These are phyloP conservation scores for Arachnomyces sp. DNA, from an alignment of 2,329 filamentous ascomycete species.

Conservation along the genomic window DNA sequence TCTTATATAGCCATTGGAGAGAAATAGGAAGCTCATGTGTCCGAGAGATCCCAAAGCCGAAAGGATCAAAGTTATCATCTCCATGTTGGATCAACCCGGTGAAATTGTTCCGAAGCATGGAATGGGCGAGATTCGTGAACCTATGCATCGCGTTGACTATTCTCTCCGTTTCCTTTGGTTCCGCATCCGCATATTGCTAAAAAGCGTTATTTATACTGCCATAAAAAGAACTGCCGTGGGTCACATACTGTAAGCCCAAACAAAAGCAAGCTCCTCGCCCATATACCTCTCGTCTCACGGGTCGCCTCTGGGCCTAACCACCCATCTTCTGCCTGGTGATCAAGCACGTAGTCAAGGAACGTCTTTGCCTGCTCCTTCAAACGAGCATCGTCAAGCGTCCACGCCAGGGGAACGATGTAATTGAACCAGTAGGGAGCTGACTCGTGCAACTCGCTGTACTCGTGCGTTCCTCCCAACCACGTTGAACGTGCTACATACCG, in stretches of 20 bases:
- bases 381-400: constrained; percentile 39
- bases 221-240: too few species aligned
- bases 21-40: constrained; percentile 40
- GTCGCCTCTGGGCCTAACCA: constrained; percentile 51
- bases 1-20: constrained; percentile 44
- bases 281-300: constrained; percentile 40
- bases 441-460: constrained; percentile 50
- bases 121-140: constrained; percentile 45
- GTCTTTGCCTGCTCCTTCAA: constrained; percentile 44
- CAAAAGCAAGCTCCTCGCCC: constrained; percentile 47
- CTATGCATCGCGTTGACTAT: constrained; percentile 45
- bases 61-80: constrained; percentile 37
- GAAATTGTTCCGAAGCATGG: constrained; percentile 50
- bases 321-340: constrained; percentile 45
- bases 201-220: too few species aligned
- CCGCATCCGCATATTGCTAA: constrained; percentile 44
- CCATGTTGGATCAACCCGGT: constrained; percentile 43
- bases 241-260: constrained; percentile 45
- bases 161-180: constrained; percentile 29
- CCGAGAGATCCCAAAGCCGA: constrained; percentile 33
- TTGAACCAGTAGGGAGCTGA: constrained; percentile 55
- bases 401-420: constrained; percentile 50
- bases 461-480: constrained; percentile 47
- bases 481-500: constrained; percentile 44
- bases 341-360: constrained; percentile 43